A percentile compares a stretch with the other conserved stretches of the same genome.
Evolutionary conservation across 371 early-diverging fungal species (phyloP).

Genomic region (Apophysomyces sp.): DNA sequence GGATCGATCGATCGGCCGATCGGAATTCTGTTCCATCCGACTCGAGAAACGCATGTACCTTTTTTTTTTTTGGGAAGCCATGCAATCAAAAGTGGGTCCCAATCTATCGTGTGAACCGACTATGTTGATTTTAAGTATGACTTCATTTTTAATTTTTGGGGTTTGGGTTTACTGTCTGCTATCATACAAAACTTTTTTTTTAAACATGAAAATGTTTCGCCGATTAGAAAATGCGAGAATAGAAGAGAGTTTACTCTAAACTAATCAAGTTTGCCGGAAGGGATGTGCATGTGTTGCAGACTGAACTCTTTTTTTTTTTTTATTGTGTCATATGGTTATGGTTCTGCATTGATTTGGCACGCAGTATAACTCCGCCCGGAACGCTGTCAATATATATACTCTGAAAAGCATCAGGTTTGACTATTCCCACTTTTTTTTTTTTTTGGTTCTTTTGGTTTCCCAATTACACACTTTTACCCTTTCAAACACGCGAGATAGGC

Average conservation of each 20-base stretch:
- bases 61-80: background rate
- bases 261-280: background rate
- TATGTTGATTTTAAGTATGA: background rate
- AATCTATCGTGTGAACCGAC: background rate
- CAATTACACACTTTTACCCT: background rate
- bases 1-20: background rate
- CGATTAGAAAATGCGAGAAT: too few species aligned
- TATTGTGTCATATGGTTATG: background rate
- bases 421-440: background rate
- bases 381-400: background rate
- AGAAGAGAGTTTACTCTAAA: too few species aligned
- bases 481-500: background rate
- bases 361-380: background rate
- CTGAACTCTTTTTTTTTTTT: background rate
- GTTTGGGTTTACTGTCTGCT: too few species aligned
- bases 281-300: background rate
- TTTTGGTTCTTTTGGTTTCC: background rate
- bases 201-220: too few species aligned
- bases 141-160: background rate
- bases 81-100: background rate
- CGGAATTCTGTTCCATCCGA: background rate
- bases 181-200: too few species aligned
- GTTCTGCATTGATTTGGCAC: constrained; percentile 1
- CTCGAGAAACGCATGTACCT: background rate
- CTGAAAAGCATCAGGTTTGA: background rate